Evolutionary conservation across 257 asterid genomes (phyloP), one percentile per base, ranked within the genome.

Genomic region (Linderniella brevidens): DNA sequence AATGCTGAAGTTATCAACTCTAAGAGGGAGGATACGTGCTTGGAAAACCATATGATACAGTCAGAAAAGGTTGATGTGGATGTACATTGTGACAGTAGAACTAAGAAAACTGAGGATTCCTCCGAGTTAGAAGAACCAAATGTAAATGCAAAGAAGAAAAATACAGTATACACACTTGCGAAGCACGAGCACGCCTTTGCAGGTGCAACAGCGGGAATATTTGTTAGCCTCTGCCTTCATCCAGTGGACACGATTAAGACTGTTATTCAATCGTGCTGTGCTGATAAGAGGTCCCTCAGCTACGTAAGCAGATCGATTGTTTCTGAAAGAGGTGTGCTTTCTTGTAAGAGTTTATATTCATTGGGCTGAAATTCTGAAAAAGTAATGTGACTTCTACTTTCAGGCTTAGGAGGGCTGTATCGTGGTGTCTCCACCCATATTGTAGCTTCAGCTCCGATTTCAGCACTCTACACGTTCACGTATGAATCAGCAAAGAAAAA

Each of bases 131-230:
- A 75, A 15, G 65, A 75, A 29, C 40, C 44, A 53, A 52, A 65
- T 53, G 19, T 61, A 54, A 50, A 60, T 16, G 55, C 52, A 15
- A 64, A 64, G 68, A 65, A 64, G 67, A 66, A 58, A 58, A 78
- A 67, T 20, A 66, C 71, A 44, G 64, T 37, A 10, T 53, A 55
- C 62, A 42, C 64, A 37, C 56, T 72, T 58, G 95, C 93, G 59
- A 75, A 67, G 63, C 90, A 67, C 55, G 84, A 78, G 56, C 98
- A 88, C 68, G 98, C 98, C 50, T 69, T 80, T 72, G 96, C 98
- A 6, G 96, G 98, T 51, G 96, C 96, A 19, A 80, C 84, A 93
- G 92, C 98, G 9, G 98, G 98, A 50, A 57, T 78, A 53, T 76
- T 68, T 58, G 98, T 88, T 45, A 88, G 93, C 77, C 79, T 84